phyloP scores from a whole-genome alignment of 2,329 filamentous ascomycete species.

The Cordyceps fumosorosea region DNA sequence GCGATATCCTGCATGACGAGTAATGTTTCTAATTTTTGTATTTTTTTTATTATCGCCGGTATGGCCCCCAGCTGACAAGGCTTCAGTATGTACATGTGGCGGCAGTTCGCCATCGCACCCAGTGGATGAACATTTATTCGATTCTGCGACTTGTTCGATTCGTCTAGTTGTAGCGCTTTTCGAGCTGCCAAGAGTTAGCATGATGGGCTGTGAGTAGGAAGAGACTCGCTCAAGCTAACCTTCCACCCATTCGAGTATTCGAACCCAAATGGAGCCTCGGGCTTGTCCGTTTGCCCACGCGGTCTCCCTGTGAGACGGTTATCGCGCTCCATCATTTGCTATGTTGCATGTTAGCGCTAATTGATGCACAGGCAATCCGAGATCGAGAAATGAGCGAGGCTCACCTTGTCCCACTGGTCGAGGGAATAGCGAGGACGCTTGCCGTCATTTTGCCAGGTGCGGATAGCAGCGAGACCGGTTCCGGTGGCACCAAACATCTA shows the following conservation, averaged over 20 bases:
- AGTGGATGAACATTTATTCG: background rate
- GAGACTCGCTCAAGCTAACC: slow-evolving; percentile 34
- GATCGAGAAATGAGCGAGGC: slow-evolving; percentile 17
- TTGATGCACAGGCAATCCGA: background rate
- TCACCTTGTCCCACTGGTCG: slow-evolving; percentile 58
- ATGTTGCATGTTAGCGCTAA: slow-evolving; percentile 23
- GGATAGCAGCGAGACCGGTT: slow-evolving; percentile 50
- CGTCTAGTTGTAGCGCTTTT: slow-evolving; percentile 44
- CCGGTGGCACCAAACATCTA: slow-evolving; percentile 60
- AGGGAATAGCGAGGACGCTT: slow-evolving; percentile 54
- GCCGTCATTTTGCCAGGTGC: slow-evolving; percentile 52
- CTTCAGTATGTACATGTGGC: slow-evolving; percentile 13
- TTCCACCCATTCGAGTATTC: slow-evolving; percentile 59
- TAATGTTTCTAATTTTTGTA: background rate
- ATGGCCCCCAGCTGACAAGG: background rate
- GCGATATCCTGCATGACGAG: background rate
- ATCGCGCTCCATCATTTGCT: slow-evolving; percentile 64
- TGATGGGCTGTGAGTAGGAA: slow-evolving; percentile 5
- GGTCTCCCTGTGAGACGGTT: slow-evolving; percentile 52
- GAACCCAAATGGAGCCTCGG: slow-evolving; percentile 51
- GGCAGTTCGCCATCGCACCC: slow-evolving; percentile 1
- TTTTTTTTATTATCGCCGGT: slow-evolving; percentile 9
- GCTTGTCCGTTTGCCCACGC: slow-evolving; percentile 51
- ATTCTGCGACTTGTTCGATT: background rate
- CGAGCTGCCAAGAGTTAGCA: slow-evolving; percentile 34